Conservation (phyloP, 164 flowering plant species). For the Annona cherimola region DNA sequence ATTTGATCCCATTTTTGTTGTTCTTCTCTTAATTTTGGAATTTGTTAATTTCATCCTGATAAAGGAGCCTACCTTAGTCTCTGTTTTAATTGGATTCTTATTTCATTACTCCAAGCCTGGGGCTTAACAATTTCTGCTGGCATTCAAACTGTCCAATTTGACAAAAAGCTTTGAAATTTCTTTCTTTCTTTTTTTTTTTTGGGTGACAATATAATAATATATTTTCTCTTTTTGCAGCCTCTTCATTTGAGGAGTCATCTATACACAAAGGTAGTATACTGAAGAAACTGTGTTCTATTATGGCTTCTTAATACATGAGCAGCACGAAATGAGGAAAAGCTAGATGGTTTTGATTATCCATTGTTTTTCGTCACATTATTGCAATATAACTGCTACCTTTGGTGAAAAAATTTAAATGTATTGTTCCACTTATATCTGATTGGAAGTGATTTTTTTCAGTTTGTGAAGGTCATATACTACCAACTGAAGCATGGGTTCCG, state of each 20-base stretch:
- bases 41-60: not conserved
- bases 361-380: not conserved
- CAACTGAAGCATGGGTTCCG: slow-evolving; percentile 75
- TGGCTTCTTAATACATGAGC: not conserved
- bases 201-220: not conserved
- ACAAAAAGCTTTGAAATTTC: not conserved
- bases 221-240: slow-evolving; percentile 52
- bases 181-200: not conserved
- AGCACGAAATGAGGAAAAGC: not conserved
- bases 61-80: not conserved
- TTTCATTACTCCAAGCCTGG: not conserved
- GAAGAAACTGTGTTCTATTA: not conserved
- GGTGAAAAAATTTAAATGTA: not conserved
- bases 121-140: not conserved
- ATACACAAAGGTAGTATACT: slow-evolving; percentile 62
- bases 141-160: not conserved
- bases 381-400: not conserved
- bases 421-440: slow-evolving; percentile 8
- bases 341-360: not conserved
- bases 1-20: too few species aligned
- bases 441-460: slow-evolving; percentile 36
- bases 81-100: not conserved
- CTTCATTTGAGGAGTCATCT: slow-evolving; percentile 70
- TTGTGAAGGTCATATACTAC: slow-evolving; percentile 63
- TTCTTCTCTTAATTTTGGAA: too few species aligned